Percentiles rank a stretch among this genome's conserved stretches.
These are phyloP conservation scores for Xerocomus potaroensis DNA, from an alignment of 768 basidiomycete species.

Conservation along the genomic window DNA sequence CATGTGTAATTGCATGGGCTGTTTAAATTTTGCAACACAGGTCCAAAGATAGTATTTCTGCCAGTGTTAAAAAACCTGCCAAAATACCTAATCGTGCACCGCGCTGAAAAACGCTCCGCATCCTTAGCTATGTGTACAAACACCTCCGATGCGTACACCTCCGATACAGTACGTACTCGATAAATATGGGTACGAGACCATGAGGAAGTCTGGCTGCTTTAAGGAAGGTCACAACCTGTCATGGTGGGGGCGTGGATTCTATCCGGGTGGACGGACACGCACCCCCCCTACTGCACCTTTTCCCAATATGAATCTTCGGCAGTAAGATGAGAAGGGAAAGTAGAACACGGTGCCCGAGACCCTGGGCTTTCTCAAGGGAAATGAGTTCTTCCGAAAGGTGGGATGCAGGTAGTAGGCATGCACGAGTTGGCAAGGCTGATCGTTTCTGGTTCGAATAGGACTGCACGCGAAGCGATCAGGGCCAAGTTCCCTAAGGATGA, in stretches of 20 bases:
- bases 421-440: too few relatives aligned
- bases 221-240: constrained; percentile 66
- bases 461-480: constrained; percentile 85
- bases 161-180: constrained; percentile 58
- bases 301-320: constrained; percentile 79
- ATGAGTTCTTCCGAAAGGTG: constrained; percentile 66
- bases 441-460: too few relatives aligned
- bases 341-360: constrained; percentile 83
- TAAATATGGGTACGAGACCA: constrained; percentile 80
- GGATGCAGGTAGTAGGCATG: constrained; percentile 82
- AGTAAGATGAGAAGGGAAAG: constrained; percentile 72
- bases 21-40: too few relatives aligned
- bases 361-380: constrained; percentile 71
- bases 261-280: constrained; percentile 1
- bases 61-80: too few relatives aligned
- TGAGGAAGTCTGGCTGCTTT: constrained; percentile 57
- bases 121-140: too few relatives aligned
- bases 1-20: too few relatives aligned
- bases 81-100: too few relatives aligned
- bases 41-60: too few relatives aligned
- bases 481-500: constrained; percentile 91
- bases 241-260: background rate
- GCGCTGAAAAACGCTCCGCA: too few relatives aligned
- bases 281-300: constrained; percentile 74
- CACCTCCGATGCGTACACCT: too few relatives aligned